Base-by-base conservation (phyloP, 345 rosid genomes). In the Cardamine chenopodiifolia region DNA sequence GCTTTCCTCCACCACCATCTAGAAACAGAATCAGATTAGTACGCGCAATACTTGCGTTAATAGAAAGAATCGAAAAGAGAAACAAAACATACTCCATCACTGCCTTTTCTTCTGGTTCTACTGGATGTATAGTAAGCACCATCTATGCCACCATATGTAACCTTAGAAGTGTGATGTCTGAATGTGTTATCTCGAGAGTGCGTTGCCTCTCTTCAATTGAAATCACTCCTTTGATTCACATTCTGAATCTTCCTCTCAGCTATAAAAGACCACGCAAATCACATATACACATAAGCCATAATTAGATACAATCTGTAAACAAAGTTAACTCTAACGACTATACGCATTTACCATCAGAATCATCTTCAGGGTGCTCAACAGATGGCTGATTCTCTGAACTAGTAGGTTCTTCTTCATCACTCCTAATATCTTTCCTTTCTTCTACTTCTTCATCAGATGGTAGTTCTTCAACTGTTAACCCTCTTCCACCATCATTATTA, bases 1-100 rank as follows among this genome's bases (percentile, higher is more conserved):
- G 82, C 85, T 85, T 82, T 94, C 98, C 87, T 91, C 97, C 48
- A 90, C 47, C 75, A 87, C 72, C 26, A 78, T 82, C 98, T 94
- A 80, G 7, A 70, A 52, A 57, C 70, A 64, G 11, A 45, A 47
- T 47, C 50, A 3, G 29, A 26, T 29, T 62, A 69, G 39, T 57
- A 32, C 18, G 13, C 61, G 47, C 1, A 79, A 45, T 25, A 73
- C 14, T 9, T 66, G 31, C 4, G 2, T 2, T 29, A 20, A 58
- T 2, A 32, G 15, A 31, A 58, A 50, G 6, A 22, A 66, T 10
- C 1, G 14, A 7, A 66, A 53, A 49, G 18, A 44, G 35, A 34
- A 19, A n/a, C 47, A 44, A n/a, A 13, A 71, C 80, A 69, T 83
- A 94, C 97, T 37, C 98, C 97, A 77, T 90, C 92, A 66, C 70